Base-by-base conservation (phyloP, 441 rosid genomes). In the Mallotus japonicus region DNA sequence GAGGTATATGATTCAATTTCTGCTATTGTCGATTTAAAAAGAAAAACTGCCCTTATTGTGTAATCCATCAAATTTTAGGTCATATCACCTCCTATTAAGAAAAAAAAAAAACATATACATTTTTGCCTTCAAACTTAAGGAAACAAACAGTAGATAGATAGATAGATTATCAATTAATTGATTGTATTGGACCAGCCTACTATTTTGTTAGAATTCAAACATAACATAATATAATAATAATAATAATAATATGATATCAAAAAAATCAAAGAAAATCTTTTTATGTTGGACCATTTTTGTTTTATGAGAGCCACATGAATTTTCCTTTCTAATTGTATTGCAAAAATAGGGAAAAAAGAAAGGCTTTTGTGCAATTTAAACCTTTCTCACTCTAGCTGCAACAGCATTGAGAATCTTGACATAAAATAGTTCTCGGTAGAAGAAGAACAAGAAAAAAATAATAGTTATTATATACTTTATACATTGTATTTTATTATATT, bases 191-290 rank as follows among this genome's bases (percentile, higher is more conserved):
- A n/a, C 11, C 20, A 37, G 6, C 6, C 40, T 37, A 37, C 40
- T 37, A 37, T 37, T 6, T 37, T 17, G 59, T n/a, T 55, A 17
- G 8, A 20, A 19, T 55, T 17, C 3, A 55, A 55, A 55, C 24
- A 55, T 0, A 55, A 55, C 9, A 55, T 55, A 55, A 6, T 16
- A 55, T 55, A 28, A 28, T 28, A 28, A 28, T 28, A 28, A 28
- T 28, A 28, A 1, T 28, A 28, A 24, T 24, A 24, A 24, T 24
- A 24, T 24, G 28, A 24, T 24, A 24, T 24, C 2, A 28, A 37
- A 37, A 6, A 37, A 65, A 12, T 37, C 55, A 14, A 65, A 46
- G 69, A 65, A 46, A 65, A 65, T 47, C 19, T 65, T 65, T 4
- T 37, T 37, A 6, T 37, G 40, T 37, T 56, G 72, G 54, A 69